A percentile compares a stretch with the other conserved stretches of the same genome.
These are phyloP conservation scores for Bremia lactucae DNA, from an alignment of 352 stramenopile species.

Conservation along the genomic window DNA sequence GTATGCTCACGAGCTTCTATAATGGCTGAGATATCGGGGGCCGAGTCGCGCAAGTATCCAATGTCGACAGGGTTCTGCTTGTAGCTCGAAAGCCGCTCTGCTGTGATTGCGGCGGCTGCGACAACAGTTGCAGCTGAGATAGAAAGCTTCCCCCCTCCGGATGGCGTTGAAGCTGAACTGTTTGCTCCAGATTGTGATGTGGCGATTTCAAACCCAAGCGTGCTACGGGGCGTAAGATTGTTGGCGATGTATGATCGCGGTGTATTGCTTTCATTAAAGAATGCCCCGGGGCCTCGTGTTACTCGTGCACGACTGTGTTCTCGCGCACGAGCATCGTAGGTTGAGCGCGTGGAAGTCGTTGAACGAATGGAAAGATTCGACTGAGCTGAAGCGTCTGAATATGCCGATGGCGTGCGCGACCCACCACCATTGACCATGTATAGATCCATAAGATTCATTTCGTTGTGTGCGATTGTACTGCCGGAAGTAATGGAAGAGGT, in stretches of 20 bases:
- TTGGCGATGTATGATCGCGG: constrained; percentile 68
- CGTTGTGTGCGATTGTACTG: constrained; percentile 71
- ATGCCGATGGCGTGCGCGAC: constrained; percentile 57
- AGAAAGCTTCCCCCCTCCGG: constrained; percentile 16
- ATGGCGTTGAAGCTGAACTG: constrained; percentile 23
- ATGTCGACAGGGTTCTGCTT: constrained; percentile 63
- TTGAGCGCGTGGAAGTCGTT: constrained; percentile 51
- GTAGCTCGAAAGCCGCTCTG: constrained; percentile 49
- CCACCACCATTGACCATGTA: constrained; percentile 47
- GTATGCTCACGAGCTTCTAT: constrained; percentile 9
- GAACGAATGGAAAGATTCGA: constrained; percentile 76
- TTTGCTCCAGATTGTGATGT: constrained; percentile 35
- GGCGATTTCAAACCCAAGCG: constrained; percentile 14
- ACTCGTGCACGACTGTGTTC: constrained; percentile 10
- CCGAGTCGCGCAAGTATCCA: constrained; percentile 50
- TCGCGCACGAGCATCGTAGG: constrained; percentile 30
- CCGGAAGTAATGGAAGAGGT: constrained; percentile 68
- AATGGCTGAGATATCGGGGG: constrained; percentile 10
- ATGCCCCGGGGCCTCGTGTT: constrained; percentile 18
- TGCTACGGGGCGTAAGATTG: constrained; percentile 43
- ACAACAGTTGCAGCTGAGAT: constrained; percentile 28
- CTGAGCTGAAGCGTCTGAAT: constrained; percentile 61
- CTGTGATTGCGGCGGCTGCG: constrained; percentile 23
- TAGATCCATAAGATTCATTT: constrained; percentile 80
- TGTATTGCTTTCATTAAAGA: constrained; percentile 56